phyloP scores from a whole-genome alignment of 31 red algal species.

The Asparagopsis taxiformis region DNA sequence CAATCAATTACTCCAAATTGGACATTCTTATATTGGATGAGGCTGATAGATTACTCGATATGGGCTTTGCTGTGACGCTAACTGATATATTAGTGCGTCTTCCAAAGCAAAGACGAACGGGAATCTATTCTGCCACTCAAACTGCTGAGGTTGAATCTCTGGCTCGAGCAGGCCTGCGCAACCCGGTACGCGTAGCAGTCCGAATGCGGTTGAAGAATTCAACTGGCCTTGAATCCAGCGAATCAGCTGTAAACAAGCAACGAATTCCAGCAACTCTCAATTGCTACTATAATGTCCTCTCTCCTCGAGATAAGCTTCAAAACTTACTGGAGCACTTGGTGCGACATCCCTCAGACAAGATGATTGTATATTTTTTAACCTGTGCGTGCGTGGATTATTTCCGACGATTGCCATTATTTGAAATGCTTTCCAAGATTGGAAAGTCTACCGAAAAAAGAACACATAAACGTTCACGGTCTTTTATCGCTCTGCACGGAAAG shows the following conservation, averaged over 20 bases:
- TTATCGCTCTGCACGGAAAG: constrained; percentile 71
- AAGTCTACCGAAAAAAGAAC: background rate
- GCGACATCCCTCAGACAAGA: constrained; percentile 25
- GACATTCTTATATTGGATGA: constrained; percentile 92
- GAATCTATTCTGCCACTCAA: constrained; percentile 88
- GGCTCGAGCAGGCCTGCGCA: constrained; percentile 71
- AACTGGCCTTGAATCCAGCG: background rate
- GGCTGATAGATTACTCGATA: constrained; percentile 92
- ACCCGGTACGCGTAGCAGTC: constrained; percentile 82
- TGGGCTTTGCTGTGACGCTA: constrained; percentile 84
- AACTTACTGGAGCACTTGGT: constrained; percentile 42
- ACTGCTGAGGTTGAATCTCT: constrained; percentile 69
- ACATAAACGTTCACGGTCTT: constrained; percentile 4
- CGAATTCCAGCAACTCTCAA: constrained; percentile 51
- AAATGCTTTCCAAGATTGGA: constrained; percentile 2
- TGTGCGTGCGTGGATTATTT: constrained; percentile 84
- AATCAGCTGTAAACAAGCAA: background rate
- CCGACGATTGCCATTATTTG: constrained; percentile 24
- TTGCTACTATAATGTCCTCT: constrained; percentile 49
- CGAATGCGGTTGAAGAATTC: constrained; percentile 13
- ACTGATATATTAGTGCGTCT: constrained; percentile 77
- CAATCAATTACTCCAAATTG: constrained; percentile 30
- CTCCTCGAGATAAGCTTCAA: constrained; percentile 52
- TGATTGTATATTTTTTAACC: constrained; percentile 81
- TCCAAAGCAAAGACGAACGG: constrained; percentile 76